phyloP scores from a whole-genome alignment of 1,139 yeast genomes.

The Sugiyamaella castrensis region DNA sequence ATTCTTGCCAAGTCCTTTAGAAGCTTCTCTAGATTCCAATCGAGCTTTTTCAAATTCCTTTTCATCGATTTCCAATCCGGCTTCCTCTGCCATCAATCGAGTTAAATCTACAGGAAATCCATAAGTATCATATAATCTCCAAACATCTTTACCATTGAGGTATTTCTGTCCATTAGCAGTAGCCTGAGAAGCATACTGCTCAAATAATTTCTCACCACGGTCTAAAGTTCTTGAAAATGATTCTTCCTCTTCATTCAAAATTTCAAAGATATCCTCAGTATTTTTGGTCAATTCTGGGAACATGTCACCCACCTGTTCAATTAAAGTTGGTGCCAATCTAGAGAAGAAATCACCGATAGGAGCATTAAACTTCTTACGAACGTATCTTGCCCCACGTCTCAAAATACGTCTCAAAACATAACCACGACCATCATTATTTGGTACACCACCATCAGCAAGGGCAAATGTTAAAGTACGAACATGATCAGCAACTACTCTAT shows the following conservation, averaged over 20 bases:
- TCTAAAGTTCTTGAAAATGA: constrained; percentile 93
- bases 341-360: constrained; percentile 94
- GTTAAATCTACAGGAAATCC: constrained; percentile 99
- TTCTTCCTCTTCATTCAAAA: constrained; percentile 91
- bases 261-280: constrained; percentile 76
- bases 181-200: constrained; percentile 85
- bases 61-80: constrained; percentile 90
- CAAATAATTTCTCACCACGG: constrained; percentile 96
- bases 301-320: constrained; percentile 78
- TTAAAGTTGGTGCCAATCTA: constrained; percentile 86
- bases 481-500: constrained; percentile 97
- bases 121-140: constrained; percentile 98
- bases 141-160: constrained; percentile 88
- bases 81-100: constrained; percentile 97
- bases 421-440: constrained; percentile 98
- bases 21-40: constrained; percentile 86
- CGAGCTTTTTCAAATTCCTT: constrained; percentile 87
- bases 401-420: constrained; percentile 93
- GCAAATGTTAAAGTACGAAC: constrained; percentile 96
- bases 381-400: constrained; percentile 97
- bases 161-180: constrained; percentile 70
- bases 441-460: constrained; percentile 97
- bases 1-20: constrained; percentile 76
- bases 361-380: constrained; percentile 90
- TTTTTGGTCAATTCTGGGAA: constrained; percentile 87